Evolutionary conservation across 805 yeast species (phyloP), one percentile per base, ranked within the genome.

Genomic region (Maudiozyma saulgeensis): DNA sequence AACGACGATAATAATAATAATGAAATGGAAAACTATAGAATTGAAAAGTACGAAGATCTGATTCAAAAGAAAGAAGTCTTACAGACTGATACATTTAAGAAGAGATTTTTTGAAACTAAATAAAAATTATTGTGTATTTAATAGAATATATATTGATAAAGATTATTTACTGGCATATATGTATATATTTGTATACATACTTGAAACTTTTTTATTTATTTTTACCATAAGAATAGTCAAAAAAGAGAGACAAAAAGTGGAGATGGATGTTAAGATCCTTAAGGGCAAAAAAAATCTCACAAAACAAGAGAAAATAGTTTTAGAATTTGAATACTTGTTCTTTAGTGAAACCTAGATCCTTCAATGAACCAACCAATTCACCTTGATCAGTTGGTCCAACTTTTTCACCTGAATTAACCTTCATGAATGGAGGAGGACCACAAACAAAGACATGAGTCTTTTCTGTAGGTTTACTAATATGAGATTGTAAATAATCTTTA

Each of bases 391-490:
- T 61, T 59, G 96, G 95, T 46, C 93, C 81, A 44, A 71, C 75
- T 79, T 91, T 91, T 59, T 69, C 68, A 64, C 99, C 99, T 26
- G 96, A 87, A 57, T 89, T 63, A 51, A 96, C 89, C 49, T 84
- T 76, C 82, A 87, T 87, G 67, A 93, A 76, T 41, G 86, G 85
- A 62, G 96, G 95, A 52, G 99, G 99, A 49, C 99, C 99, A 70
- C 99, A 93, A 50, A 91, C 85, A 60, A 86, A 91, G 51, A 90
- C 78, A 64, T 83, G 84, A 60, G 78, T 73, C 68, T 82, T 79
- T 50, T 80, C 84, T 45, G 70, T 75, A 35, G 96, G 83, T 56
- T 76, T 74, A 51, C 91, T 81, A 56, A 87, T 69, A 67, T 78
- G 70, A 52, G 72, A 65, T 55, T 73, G 64, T 66, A 91, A 73